These are phyloP conservation scores for Pseudocercospora pini-densiflorae DNA, from an alignment of 2,329 filamentous ascomycete genomes.

Conservation along the genomic window DNA sequence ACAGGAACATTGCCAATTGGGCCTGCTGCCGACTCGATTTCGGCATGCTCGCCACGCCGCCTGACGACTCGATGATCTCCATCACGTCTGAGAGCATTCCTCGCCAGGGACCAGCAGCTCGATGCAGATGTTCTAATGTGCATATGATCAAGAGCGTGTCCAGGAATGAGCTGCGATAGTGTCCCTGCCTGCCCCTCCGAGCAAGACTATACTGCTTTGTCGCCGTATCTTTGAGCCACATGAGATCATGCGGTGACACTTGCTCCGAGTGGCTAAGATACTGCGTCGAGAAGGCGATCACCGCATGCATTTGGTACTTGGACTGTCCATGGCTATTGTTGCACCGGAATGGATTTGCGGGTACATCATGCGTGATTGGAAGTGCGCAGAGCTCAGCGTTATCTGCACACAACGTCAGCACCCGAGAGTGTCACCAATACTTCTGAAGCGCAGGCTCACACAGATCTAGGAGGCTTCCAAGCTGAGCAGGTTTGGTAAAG, in stretches of 20 bases:
- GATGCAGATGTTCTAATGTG: slow-evolving; percentile 12
- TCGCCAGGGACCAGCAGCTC: slow-evolving; percentile 12
- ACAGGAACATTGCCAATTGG: slow-evolving; percentile 12
- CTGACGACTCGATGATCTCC: slow-evolving; percentile 5
- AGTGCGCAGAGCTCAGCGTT: slow-evolving; percentile 4
- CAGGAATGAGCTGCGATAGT: background rate
- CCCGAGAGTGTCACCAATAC: background rate
- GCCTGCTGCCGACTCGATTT: slow-evolving; percentile 5
- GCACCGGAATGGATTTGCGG: slow-evolving; percentile 13
- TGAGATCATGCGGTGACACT: background rate
- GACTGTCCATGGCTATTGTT: background rate
- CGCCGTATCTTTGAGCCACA: slow-evolving; percentile 6
- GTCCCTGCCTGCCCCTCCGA: background rate
- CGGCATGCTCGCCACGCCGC: slow-evolving; percentile 9
- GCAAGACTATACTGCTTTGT: slow-evolving; percentile 8
- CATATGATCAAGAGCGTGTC: slow-evolving; percentile 9
- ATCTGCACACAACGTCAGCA: background rate
- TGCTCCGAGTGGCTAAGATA: slow-evolving; percentile 8
- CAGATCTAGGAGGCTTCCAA: background rate
- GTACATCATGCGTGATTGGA: slow-evolving; percentile 10
- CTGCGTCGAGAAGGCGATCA: slow-evolving; percentile 9
- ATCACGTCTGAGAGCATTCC: slow-evolving; percentile 1
- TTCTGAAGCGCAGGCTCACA: background rate
- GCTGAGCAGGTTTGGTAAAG: slow-evolving; percentile 5
- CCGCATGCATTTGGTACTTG: slow-evolving; percentile 9